These are phyloP conservation scores for Apophysomyces ossiformis DNA, from an alignment of 371 early-diverging fungal species.

Conservation along the genomic window DNA sequence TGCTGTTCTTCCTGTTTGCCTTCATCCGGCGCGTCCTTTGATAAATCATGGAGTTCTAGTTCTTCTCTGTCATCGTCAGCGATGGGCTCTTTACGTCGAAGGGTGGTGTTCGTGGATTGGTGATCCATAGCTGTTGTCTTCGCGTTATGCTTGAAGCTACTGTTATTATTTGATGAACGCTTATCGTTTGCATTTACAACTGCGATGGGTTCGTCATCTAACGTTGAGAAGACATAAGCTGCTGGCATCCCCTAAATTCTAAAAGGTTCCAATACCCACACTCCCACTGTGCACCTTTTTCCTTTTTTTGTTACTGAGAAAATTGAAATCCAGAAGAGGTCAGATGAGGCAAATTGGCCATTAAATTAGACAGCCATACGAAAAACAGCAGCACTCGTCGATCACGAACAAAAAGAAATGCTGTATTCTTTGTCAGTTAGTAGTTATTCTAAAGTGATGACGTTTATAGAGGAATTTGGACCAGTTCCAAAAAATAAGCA, in stretches of 20 bases:
- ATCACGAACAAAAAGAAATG: too few relatives aligned
- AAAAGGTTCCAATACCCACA: background rate
- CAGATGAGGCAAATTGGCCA: too few relatives aligned
- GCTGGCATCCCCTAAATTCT: slow-evolving; percentile 27
- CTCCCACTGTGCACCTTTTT: too few relatives aligned
- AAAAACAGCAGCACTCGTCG: too few relatives aligned
- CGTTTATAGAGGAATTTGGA: too few relatives aligned
- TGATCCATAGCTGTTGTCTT: slow-evolving; percentile 42
- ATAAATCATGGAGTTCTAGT: slow-evolving; percentile 32
- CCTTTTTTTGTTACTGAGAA: too few relatives aligned
- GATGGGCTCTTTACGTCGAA: slow-evolving; percentile 32
- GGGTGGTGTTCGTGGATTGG: slow-evolving; percentile 31
- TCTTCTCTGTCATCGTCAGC: slow-evolving; percentile 39
- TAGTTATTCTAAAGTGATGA: too few relatives aligned
- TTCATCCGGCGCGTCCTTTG: slow-evolving; percentile 9
- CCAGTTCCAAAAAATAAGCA: too few relatives aligned
- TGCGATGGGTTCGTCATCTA: slow-evolving; percentile 47
- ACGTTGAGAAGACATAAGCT: slow-evolving; percentile 41
- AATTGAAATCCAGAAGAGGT: too few relatives aligned
- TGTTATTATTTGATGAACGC: background rate
- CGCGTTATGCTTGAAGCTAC: slow-evolving; percentile 12
- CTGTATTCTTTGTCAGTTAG: too few relatives aligned
- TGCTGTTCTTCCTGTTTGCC: slow-evolving; percentile 18
- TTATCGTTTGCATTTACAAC: slow-evolving; percentile 10
- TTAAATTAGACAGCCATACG: too few relatives aligned